Evolutionary conservation across 202 grass and related monocot genomes (phyloP), one percentile per base, ranked within the genome.

Genomic region (Setaria italica): DNA sequence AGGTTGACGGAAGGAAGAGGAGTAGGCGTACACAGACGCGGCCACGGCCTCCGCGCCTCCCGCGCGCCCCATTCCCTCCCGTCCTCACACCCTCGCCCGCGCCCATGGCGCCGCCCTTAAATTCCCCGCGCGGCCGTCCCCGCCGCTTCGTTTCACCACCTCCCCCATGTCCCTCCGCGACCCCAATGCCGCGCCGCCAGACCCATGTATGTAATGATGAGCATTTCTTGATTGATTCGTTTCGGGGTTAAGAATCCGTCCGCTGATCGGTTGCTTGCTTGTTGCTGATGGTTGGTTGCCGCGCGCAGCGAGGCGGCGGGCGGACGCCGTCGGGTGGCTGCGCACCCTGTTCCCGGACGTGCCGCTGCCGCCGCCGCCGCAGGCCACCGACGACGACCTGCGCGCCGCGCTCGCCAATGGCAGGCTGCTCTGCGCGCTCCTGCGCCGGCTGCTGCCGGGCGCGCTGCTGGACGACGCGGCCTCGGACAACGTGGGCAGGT

Each of bases 401-500:
- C 85, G 66, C 37, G 77, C 70, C 46, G 76, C 37, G 56, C 70
- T 91, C 70, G 37, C 81, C 55, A 68, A n/a, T 6, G 85, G 89
- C 8, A 72, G 70, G 76, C 54, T 91, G 77, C 89, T 91, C 48
- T 88, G 89, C 64, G 85, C 85, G 20, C 81, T 91, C 53, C 89
- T 91, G 54, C 71, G 85, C 37, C 62, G 78, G 32, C 82, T 91
- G 49, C 50, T 78, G 63, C 85, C 89, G 0, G 88, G 88, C 21
- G 88, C 88, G 68, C 62, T 90, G 34, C 51, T 87, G 33, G 88
- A 87, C 35, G 88, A 87, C 34, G 62, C 75, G 7, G 64, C 84
- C 84, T 84, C 89, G 14, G 89, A 90, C 76, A 90, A 84, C 45
- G 64, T 59, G 65, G 79, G 88, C 19, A 88, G 79, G 88, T 93